Percentiles rank a stretch among this genome's conserved stretches.
These are phyloP conservation scores for Saksenaea oblongispora DNA, from an alignment of 371 early-diverging fungal genomes.

Conservation along the genomic window DNA sequence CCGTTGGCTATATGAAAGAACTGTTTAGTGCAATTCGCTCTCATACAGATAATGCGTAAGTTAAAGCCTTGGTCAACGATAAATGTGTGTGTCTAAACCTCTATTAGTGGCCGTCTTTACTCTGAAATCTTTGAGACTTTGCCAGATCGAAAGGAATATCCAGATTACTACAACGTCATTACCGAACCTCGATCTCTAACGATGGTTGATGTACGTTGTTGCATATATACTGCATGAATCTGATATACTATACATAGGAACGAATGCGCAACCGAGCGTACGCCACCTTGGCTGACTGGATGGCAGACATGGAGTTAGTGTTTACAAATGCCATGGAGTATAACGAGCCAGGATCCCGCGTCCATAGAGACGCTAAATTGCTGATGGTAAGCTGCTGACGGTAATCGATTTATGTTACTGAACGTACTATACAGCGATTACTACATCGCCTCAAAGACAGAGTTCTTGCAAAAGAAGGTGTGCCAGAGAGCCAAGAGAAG, in stretches of 20 bases:
- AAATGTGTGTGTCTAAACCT: neutral
- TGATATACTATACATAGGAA: slow-evolving; percentile 18
- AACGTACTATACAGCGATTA: slow-evolving; percentile 27
- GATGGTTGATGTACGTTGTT: slow-evolving; percentile 43
- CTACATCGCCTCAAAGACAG: slow-evolving; percentile 46
- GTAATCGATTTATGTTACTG: neutral
- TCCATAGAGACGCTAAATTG: slow-evolving; percentile 68
- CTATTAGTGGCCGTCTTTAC: slow-evolving; percentile 60
- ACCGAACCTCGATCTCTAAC: slow-evolving; percentile 71
- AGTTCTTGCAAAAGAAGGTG: slow-evolving; percentile 27
- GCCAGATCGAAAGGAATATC: slow-evolving; percentile 77
- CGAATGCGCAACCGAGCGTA: slow-evolving; percentile 60
- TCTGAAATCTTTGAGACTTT: slow-evolving; percentile 78
- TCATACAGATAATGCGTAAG: slow-evolving; percentile 48
- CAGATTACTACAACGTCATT: slow-evolving; percentile 91
- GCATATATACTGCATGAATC: neutral
- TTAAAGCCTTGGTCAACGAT: neutral
- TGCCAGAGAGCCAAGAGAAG: slow-evolving; percentile 39
- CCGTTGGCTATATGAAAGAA: slow-evolving; percentile 40
- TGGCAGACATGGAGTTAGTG: slow-evolving; percentile 64
- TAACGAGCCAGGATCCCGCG: slow-evolving; percentile 72
- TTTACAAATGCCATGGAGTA: slow-evolving; percentile 79
- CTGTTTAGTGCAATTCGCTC: slow-evolving; percentile 39
- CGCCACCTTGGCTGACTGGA: slow-evolving; percentile 64
- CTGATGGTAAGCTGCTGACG: slow-evolving; percentile 39